Evolutionary conservation across 164 flowering plant genomes (phyloP).

Genomic region (Warburgia ugandensis): DNA sequence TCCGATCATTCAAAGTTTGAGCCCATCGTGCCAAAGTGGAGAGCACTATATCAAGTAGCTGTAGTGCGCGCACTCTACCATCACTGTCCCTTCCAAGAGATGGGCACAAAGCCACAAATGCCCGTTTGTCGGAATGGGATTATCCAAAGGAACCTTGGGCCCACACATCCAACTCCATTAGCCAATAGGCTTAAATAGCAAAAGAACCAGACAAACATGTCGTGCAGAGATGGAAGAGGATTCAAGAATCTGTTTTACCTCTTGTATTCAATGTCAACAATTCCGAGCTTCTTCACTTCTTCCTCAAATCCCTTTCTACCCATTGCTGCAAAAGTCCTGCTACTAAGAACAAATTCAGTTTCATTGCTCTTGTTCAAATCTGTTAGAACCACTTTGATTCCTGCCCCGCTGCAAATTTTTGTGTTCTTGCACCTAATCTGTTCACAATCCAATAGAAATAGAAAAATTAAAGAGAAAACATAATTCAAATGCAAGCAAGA

Average conservation of each 20-base stretch:
- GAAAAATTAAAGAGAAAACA: too few relatives aligned
- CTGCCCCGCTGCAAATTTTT: constrained; percentile 38
- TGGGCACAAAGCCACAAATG: too few relatives aligned
- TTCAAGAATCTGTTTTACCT: constrained; percentile 31
- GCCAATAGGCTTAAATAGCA: background rate
- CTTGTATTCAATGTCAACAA: constrained; percentile 69
- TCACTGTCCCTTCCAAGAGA: too few relatives aligned
- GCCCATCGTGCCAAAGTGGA: too few relatives aligned
- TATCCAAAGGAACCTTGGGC: too few relatives aligned
- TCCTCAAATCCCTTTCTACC: constrained; percentile 43
- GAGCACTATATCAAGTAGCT: too few relatives aligned
- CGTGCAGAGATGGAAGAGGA: background rate
- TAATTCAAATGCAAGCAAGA: too few relatives aligned
- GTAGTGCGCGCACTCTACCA: too few relatives aligned
- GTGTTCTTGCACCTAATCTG: constrained; percentile 79
- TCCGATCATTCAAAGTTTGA: too few relatives aligned
- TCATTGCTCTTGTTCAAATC: constrained; percentile 50
- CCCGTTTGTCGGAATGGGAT: too few relatives aligned
- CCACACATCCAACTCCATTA: background rate
- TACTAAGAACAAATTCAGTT: constrained; percentile 70
- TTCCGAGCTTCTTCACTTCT: constrained; percentile 41
- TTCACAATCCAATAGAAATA: background rate
- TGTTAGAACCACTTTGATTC: constrained; percentile 53
- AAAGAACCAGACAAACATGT: too few relatives aligned
- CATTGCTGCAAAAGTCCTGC: constrained; percentile 66